Base-by-base conservation (phyloP, 306 rosid genomes). In the Arachis hypogaea region DNA sequence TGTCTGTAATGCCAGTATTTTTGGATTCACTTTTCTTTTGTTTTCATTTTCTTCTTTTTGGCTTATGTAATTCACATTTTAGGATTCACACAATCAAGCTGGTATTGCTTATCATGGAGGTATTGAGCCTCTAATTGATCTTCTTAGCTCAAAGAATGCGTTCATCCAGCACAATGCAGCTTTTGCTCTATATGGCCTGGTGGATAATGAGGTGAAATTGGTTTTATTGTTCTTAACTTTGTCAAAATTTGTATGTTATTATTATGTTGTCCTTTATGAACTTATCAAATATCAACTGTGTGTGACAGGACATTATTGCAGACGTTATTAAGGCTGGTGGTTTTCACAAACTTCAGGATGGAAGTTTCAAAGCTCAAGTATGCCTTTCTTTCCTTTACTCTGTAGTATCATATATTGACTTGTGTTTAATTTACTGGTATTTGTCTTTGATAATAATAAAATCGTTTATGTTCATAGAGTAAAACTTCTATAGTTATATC, bases 21-120 rank as follows among this genome's bases (percentile, higher is more conserved):
- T 12, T n/a, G 18, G 62, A 62, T 11, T 38, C 8, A 28, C 28
- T 3, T 2, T 16, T 62, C 57, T 14, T 12, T 11, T 57, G 4
- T 6, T 11, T 2, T 8, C 51, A 8, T 28, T 36, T 55, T 38
- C 28, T 29, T 33, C 71, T 41, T 10, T 29, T 69, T 64, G 33
- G 52, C 43, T 18, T 2, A 47, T 30, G 36, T 66, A 54, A 65
- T 78, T 69, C 28, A 52, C 71, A 18, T 61, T 60, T 82, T 85
- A 95, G 99, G 95, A 95, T 61, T 14, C 85, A 29, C 92, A 95
- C 77, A 95, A 92, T 78, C 99, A 95, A 87, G 98, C 90, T 66
- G 99, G 99, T 69, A 92, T 95, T 73, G 97, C 85, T 63, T 85
- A 90, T 72, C 78, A 80, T 49, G 99, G 99, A 61, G 98, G 92